Evolutionary conservation across 768 basidiomycete genomes (phyloP).

Genomic region (Baorangia bicolor): DNA sequence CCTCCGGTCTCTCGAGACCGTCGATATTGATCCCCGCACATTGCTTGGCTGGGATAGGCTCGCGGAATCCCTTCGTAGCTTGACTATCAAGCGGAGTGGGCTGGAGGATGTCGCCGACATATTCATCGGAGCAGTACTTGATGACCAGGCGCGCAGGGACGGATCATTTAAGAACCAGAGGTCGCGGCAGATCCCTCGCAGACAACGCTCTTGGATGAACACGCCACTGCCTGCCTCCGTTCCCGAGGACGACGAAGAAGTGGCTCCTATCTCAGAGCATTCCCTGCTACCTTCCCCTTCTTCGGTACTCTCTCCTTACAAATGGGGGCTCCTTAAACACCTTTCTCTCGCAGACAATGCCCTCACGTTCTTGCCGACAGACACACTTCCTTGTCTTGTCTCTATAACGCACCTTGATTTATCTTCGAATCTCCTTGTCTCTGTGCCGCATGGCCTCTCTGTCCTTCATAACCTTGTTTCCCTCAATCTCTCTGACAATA

Average conservation of each 20-base stretch:
- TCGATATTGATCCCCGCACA: conserved; percentile 79
- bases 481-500: conserved; percentile 96
- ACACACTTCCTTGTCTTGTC: conserved; percentile 63
- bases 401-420: conserved; percentile 83
- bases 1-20: conserved; percentile 69
- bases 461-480: conserved; percentile 76
- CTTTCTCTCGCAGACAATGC: conserved; percentile 79
- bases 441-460: conserved; percentile 77
- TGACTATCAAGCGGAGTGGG: conserved; percentile 78
- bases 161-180: conserved; percentile 51
- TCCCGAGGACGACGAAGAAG: conserved; percentile 46
- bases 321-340: conserved; percentile 76
- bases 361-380: conserved; percentile 75
- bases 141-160: conserved; percentile 66
- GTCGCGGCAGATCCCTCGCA: conserved; percentile 43
- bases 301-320: conserved; percentile 50
- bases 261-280: conserved; percentile 10
- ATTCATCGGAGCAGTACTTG: conserved; percentile 72
- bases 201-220: conserved; percentile 47
- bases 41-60: conserved; percentile 84
- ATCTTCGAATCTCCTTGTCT: conserved; percentile 87
- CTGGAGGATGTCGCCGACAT: conserved; percentile 78
- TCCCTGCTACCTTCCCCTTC: conserved; percentile 28
- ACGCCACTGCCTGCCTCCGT: conserved; percentile 58
- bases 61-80: conserved; percentile 63